Evolutionary conservation across 192 early-diverging fungal species (phyloP).

Genomic region (Spinellus fusiger): DNA sequence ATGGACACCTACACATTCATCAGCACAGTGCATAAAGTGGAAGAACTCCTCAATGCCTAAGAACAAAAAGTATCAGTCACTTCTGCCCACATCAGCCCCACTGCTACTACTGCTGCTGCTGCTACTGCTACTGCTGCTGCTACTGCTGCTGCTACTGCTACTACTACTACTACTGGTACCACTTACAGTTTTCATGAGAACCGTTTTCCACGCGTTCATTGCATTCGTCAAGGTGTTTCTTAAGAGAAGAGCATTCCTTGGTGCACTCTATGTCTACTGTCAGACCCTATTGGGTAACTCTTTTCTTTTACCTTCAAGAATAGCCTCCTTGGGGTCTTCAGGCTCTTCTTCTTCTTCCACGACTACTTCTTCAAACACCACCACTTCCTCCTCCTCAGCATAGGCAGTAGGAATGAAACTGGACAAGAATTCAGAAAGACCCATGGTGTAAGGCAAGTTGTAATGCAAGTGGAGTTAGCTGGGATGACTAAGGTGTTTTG

Average conservation of each 20-base stretch:
- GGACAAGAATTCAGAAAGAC: conserved; percentile 29
- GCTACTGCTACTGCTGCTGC: neutral
- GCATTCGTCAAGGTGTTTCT: conserved; percentile 75
- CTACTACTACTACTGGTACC: neutral
- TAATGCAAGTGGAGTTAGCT: neutral
- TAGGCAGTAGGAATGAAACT: conserved; percentile 55
- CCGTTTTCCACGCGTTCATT: conserved; percentile 68
- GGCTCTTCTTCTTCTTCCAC: neutral
- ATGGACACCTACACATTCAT: conserved; percentile 66
- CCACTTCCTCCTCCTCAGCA: conserved; percentile 49
- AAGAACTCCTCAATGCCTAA: conserved; percentile 67
- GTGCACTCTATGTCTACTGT: conserved; percentile 45
- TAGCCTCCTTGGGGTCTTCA: conserved; percentile 50
- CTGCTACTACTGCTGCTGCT: neutral
- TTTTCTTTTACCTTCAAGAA: conserved; percentile 45
- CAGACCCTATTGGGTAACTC: conserved; percentile 9
- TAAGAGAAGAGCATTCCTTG: conserved; percentile 62
- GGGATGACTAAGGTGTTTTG: neutral
- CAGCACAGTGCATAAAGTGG: conserved; percentile 78
- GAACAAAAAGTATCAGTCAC: conserved; percentile 3
- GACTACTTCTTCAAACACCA: neutral
- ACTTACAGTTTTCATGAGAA: conserved; percentile 65
- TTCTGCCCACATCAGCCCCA: neutral
- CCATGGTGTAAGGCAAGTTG: conserved; percentile 17
- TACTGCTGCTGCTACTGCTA: neutral